These are phyloP conservation scores for Coprinellus aureogranulatus DNA, from an alignment of 768 basidiomycete genomes.

Conservation along the genomic window DNA sequence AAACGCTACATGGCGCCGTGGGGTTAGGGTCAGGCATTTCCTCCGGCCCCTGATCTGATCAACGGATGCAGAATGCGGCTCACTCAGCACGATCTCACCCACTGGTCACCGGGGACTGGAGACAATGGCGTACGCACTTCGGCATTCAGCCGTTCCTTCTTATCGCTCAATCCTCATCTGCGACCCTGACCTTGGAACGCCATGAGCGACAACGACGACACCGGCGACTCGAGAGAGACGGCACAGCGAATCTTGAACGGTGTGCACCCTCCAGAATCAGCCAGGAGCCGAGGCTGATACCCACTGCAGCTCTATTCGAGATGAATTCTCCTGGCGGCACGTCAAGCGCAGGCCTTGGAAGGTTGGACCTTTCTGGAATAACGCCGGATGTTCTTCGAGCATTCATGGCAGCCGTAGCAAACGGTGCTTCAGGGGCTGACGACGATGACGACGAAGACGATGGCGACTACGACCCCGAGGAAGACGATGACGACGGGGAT, in stretches of 20 bases:
- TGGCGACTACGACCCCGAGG: constrained; percentile 21
- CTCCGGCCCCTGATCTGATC: neutral
- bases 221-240: too few species aligned
- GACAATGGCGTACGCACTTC: neutral
- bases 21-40: constrained; percentile 6
- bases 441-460: constrained; percentile 35
- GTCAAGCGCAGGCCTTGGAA: neutral
- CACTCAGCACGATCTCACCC: constrained; percentile 8
- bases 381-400: neutral
- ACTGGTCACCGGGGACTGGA: neutral
- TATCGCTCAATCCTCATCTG: neutral
- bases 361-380: neutral
- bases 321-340: neutral
- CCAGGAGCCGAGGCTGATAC: neutral
- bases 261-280: neutral
- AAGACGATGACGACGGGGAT: constrained; percentile 31
- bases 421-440: constrained; percentile 25
- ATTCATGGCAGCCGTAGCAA: neutral
- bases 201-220: neutral
- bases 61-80: too few species aligned
- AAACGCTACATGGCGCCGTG: neutral
- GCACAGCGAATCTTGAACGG: neutral
- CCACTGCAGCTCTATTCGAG: neutral
- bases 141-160: neutral
- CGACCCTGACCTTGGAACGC: neutral